Evolutionary conservation across 805 yeast genomes (phyloP).

Genomic region (Nakazawaea holstii): DNA sequence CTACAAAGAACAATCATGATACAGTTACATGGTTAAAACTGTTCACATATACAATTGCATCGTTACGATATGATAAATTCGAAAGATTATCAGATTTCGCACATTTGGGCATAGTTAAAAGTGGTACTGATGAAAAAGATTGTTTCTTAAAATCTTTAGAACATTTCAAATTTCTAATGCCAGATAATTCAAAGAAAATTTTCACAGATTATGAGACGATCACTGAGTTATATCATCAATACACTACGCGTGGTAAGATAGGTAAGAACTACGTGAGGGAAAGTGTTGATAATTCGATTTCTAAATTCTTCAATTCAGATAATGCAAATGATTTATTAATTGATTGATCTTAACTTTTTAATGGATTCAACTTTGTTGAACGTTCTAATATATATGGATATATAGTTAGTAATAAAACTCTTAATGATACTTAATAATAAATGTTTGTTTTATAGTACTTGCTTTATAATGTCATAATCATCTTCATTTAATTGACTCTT

Average conservation of each 20-base stretch:
- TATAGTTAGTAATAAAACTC: background rate
- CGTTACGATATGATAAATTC: constrained; percentile 47
- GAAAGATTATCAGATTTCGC: constrained; percentile 51
- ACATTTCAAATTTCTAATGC: constrained; percentile 56
- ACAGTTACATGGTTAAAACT: constrained; percentile 48
- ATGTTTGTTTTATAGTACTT: constrained; percentile 24
- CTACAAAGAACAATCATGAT: constrained; percentile 41
- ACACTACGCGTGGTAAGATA: constrained; percentile 5
- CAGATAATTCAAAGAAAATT: constrained; percentile 41
- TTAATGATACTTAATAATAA: background rate
- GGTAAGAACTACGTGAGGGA: constrained; percentile 28
- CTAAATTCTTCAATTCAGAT: constrained; percentile 39
- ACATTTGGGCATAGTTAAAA: constrained; percentile 48
- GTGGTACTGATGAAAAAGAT: constrained; percentile 44
- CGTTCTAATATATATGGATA: too few relatives aligned
- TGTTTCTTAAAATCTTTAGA: constrained; percentile 44
- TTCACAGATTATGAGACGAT: constrained; percentile 35
- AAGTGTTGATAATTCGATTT: constrained; percentile 43
- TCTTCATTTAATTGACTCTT: constrained; percentile 49
- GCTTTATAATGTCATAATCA: constrained; percentile 45
- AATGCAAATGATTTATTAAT: constrained; percentile 40
- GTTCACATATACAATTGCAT: constrained; percentile 50
- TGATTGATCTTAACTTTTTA: constrained; percentile 16
- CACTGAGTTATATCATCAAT: constrained; percentile 12
- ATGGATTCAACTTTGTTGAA: constrained; percentile 30